A percentile compares a stretch with the other conserved stretches of the same genome.
Evolutionary conservation across 257 asterid species (phyloP).

Genomic region (Solanum neorickii): DNA sequence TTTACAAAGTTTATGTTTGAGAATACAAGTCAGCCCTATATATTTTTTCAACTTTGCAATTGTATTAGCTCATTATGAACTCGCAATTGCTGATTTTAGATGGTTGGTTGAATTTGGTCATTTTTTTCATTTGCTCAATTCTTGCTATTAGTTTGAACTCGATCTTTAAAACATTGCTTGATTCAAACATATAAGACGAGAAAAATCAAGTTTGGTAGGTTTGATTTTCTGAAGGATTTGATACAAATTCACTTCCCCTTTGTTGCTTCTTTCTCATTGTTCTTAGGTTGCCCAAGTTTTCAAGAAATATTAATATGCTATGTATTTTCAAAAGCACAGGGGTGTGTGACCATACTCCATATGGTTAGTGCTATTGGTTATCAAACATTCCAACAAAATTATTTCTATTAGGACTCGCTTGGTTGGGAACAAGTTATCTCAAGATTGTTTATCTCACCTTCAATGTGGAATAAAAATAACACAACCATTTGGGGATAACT

Average conservation of each 20-base stretch:
- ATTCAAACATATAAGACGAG: background rate
- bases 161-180: background rate
- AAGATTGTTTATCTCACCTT: no score
- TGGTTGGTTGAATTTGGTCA: background rate
- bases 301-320: no score
- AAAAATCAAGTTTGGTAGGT: background rate
- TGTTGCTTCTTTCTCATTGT: no score
- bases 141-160: background rate
- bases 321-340: no score
- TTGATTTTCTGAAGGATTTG: background rate
- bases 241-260: background rate
- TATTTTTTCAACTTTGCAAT: background rate
- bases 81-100: background rate
- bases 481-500: no score
- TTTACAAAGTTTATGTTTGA: background rate
- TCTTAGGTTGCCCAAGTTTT: no score
- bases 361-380: no score
- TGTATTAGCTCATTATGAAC: background rate
- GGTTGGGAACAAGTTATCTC: no score
- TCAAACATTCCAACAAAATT: no score
- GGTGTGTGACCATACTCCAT: no score
- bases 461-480: no score
- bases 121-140: background rate
- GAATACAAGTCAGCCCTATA: background rate
- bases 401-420: no score